Conservation (phyloP, 1,139 yeast species). For the Barnettozyma hawaiiensis region DNA sequence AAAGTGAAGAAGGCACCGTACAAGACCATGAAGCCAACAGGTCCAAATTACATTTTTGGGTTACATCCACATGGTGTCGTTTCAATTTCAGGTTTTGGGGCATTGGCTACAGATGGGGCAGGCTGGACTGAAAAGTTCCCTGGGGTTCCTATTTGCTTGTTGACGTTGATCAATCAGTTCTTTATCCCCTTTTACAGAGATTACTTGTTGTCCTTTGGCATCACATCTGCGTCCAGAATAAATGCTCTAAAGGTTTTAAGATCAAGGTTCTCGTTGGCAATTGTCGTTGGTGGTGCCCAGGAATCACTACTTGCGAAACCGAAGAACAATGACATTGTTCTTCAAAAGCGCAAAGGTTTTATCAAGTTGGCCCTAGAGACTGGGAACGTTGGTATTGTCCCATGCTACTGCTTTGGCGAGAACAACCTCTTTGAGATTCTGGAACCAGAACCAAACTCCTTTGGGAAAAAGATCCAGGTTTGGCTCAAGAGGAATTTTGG, state of each 20-base stretch:
- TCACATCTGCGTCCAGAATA: slow-evolving; percentile 75
- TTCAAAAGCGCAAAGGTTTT: slow-evolving; percentile 81
- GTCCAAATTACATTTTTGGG: slow-evolving; percentile 84
- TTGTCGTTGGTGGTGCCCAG: slow-evolving; percentile 94
- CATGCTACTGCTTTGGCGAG: slow-evolving; percentile 91
- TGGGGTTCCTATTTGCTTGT: slow-evolving; percentile 69
- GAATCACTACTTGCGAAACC: slow-evolving; percentile 75
- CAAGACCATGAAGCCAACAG: slow-evolving; percentile 32
- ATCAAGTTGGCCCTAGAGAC: slow-evolving; percentile 77
- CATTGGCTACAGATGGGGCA: slow-evolving; percentile 76
- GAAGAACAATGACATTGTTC: slow-evolving; percentile 54
- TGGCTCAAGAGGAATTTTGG: slow-evolving; percentile 68
- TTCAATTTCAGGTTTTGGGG: slow-evolving; percentile 88
- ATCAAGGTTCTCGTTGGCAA: slow-evolving; percentile 71
- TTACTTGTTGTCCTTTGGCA: slow-evolving; percentile 73
- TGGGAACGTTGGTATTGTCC: slow-evolving; percentile 77
- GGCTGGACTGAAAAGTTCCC: slow-evolving; percentile 68
- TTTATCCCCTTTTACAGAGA: slow-evolving; percentile 86
- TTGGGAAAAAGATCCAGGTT: slow-evolving; percentile 53
- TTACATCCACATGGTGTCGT: slow-evolving; percentile 97
- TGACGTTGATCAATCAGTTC: slow-evolving; percentile 83
- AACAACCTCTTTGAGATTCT: slow-evolving; percentile 69
- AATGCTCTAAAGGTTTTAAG: slow-evolving; percentile 66
- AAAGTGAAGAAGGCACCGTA: slow-evolving; percentile 16
- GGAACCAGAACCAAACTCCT: slow-evolving; percentile 48